These are phyloP conservation scores for Pseudogymnoascus sp. DNA, from an alignment of 2,329 filamentous ascomycete genomes.

Conservation along the genomic window DNA sequence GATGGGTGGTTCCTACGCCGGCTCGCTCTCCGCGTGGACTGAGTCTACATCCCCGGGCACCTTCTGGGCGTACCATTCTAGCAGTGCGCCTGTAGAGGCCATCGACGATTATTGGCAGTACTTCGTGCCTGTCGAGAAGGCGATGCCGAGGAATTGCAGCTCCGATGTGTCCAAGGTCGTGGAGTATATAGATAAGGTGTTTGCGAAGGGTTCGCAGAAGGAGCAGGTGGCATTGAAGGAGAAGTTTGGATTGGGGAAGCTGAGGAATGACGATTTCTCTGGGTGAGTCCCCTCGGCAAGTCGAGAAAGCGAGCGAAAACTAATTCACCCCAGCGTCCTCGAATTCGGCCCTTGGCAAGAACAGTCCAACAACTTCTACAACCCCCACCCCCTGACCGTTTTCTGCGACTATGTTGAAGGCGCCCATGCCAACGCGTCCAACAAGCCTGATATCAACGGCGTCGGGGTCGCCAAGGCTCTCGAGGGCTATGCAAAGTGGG, in stretches of 20 bases:
- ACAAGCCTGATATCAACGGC: not conserved
- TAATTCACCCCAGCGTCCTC: constrained; percentile 32
- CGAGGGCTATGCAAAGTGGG: constrained; percentile 46
- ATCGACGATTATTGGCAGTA: constrained; percentile 52
- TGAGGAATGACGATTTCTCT: constrained; percentile 34
- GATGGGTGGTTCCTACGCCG: constrained; percentile 47
- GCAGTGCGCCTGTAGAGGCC: constrained; percentile 46
- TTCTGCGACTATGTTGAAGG: constrained; percentile 33
- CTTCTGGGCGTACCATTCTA: constrained; percentile 52
- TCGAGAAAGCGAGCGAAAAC: not conserved
- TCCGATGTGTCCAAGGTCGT: constrained; percentile 42
- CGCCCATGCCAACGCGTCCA: not conserved
- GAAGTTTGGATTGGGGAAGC: constrained; percentile 41
- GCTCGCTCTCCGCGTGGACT: constrained; percentile 48
- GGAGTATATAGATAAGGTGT: constrained; percentile 44
- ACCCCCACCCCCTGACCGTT: constrained; percentile 39
- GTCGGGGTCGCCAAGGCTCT: constrained; percentile 28
- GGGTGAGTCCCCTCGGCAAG: constrained; percentile 14
- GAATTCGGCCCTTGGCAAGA: constrained; percentile 49
- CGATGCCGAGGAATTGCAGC: constrained; percentile 52
- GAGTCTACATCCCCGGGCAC: constrained; percentile 44
- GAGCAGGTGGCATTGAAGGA: constrained; percentile 39
- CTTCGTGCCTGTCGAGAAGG: constrained; percentile 46
- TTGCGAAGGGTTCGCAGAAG: constrained; percentile 33
- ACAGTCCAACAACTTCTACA: constrained; percentile 45